These are phyloP conservation scores for Codiaeum variegatum DNA, from an alignment of 441 rosid species.

Conservation along the genomic window DNA sequence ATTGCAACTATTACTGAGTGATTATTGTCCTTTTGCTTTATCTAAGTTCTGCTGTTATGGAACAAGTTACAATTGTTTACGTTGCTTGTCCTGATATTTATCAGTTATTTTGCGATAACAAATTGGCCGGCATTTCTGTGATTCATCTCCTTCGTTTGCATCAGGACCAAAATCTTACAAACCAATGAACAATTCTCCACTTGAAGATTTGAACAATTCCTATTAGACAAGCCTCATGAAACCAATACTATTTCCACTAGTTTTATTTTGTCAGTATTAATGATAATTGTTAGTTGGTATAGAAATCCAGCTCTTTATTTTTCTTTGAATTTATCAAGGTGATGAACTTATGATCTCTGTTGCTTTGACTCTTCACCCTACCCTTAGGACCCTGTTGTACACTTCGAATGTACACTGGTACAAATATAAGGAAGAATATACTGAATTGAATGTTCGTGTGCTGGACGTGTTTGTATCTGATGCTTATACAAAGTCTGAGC, in stretches of 20 bases:
- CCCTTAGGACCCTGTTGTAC: constrained; percentile 11
- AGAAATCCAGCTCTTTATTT: background rate
- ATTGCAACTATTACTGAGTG: background rate
- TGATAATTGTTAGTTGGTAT: background rate
- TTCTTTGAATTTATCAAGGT: background rate
- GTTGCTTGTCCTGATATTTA: background rate
- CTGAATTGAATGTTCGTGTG: background rate
- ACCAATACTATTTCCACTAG: background rate
- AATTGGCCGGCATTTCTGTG: background rate
- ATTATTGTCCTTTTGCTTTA: background rate
- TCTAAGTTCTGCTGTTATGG: background rate
- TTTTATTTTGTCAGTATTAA: no score
- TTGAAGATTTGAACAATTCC: background rate
- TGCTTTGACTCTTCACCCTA: constrained; percentile 12
- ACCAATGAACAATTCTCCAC: background rate
- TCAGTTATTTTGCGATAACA: background rate
- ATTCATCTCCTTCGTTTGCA: background rate
- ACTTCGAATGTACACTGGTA: background rate
- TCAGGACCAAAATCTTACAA: background rate
- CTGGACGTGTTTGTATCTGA: background rate
- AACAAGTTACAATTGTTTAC: background rate
- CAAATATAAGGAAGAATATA: background rate
- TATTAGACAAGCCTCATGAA: background rate
- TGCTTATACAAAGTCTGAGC: constrained; percentile 16
- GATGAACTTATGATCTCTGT: background rate